Evolutionary conservation across 2,329 filamentous ascomycete genomes (phyloP).

Genomic region (Biscogniauxia marginata): DNA sequence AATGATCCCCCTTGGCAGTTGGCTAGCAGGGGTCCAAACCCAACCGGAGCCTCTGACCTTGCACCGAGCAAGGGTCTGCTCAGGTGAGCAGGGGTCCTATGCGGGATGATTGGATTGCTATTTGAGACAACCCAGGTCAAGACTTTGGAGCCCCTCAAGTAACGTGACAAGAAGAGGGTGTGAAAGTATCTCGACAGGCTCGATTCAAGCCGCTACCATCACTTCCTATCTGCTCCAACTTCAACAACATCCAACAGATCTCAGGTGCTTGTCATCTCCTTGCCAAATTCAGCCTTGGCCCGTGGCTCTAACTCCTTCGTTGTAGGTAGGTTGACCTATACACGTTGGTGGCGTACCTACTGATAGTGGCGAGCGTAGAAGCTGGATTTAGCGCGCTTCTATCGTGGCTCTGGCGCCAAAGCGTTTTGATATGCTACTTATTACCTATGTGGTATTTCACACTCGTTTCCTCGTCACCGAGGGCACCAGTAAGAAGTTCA

Average conservation of each 20-base stretch:
- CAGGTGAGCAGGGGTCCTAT: conserved; percentile 32
- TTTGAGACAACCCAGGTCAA: conserved; percentile 22
- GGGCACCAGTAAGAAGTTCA: conserved; percentile 1
- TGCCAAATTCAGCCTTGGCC: too few relatives aligned
- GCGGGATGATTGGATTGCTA: conserved; percentile 26
- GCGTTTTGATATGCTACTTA: background rate
- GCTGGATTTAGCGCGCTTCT: conserved; percentile 20
- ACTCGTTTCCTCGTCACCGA: conserved; percentile 8
- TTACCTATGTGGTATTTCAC: conserved; percentile 1
- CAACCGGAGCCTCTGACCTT: conserved; percentile 30
- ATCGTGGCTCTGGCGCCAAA: conserved; percentile 6
- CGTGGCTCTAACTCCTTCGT: conserved; percentile 1
- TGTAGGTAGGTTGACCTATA: conserved; percentile 1
- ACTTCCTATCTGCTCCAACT: too few relatives aligned
- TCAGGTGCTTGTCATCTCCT: too few relatives aligned
- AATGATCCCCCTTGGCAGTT: conserved; percentile 25
- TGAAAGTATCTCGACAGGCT: conserved; percentile 19
- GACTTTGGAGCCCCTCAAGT: conserved; percentile 24
- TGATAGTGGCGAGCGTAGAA: conserved; percentile 11
- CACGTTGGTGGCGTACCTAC: conserved; percentile 15
- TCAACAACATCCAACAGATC: too few relatives aligned
- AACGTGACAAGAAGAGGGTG: conserved; percentile 33
- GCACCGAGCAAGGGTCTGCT: conserved; percentile 25
- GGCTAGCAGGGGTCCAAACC: conserved; percentile 20
- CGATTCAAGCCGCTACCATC: background rate